phyloP scores from a whole-genome alignment of 2,329 filamentous ascomycete species.

The Stagonosporopsis tanaceti region DNA sequence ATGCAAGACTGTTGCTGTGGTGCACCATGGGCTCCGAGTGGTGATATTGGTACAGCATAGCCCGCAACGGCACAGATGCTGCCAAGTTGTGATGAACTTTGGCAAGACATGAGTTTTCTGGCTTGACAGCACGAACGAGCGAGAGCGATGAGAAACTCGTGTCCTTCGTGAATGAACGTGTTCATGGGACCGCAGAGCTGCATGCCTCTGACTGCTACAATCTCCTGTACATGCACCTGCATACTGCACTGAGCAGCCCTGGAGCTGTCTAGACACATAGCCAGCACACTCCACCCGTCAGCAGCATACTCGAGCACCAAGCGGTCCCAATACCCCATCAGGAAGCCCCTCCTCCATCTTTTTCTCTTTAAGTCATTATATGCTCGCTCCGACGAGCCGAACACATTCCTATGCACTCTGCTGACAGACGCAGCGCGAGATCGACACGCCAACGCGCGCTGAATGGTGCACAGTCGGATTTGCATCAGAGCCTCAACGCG shows the following conservation, averaged over 20 bases:
- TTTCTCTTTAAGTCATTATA: neutral
- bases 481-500: slow-evolving; percentile 5
- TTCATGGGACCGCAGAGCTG: neutral
- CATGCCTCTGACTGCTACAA: neutral
- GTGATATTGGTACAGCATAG: neutral
- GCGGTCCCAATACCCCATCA: neutral
- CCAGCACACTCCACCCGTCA: neutral
- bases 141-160: no score
- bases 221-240: neutral
- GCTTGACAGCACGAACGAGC: neutral
- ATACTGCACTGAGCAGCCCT: no score
- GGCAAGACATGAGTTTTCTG: neutral
- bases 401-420: neutral
- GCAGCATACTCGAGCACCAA: neutral
- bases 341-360: neutral
- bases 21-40: neutral
- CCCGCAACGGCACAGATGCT: neutral
- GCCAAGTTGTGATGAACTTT: neutral
- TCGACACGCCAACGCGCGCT: neutral
- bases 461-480: neutral
- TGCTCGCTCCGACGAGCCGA: neutral
- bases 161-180: neutral
- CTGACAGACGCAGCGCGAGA: neutral
- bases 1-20: neutral
- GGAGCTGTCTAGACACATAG: neutral